Evolutionary conservation across 2,329 filamentous ascomycete species (phyloP).

Genomic region (Periconia macrospinosa): DNA sequence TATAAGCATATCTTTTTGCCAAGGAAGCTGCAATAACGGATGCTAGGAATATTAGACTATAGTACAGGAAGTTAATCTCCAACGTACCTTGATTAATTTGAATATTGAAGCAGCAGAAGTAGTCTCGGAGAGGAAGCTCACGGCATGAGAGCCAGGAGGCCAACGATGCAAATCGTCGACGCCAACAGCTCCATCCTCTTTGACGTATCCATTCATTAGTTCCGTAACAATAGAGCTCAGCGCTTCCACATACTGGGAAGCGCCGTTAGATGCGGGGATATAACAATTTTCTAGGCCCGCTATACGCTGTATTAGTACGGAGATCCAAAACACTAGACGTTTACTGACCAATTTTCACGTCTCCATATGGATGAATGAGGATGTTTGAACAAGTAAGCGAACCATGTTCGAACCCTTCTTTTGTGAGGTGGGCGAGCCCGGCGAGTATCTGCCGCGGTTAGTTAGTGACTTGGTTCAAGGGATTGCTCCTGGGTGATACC

Average conservation of each 20-base stretch:
- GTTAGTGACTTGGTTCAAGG: constrained; percentile 1
- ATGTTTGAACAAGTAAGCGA: constrained; percentile 29
- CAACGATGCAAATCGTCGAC: constrained; percentile 37
- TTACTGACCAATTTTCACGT: constrained; percentile 30
- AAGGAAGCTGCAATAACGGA: constrained; percentile 7
- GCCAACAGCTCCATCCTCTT: constrained; percentile 34
- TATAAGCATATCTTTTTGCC: constrained; percentile 7
- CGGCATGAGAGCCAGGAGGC: constrained; percentile 24
- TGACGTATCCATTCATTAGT: constrained; percentile 41
- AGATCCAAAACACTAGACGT: constrained; percentile 3
- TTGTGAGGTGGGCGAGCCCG: neutral
- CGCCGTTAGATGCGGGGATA: constrained; percentile 2
- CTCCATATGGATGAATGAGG: constrained; percentile 23
- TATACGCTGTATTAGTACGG: constrained; percentile 2
- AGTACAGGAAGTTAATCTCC: constrained; percentile 1
- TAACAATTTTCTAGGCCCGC: constrained; percentile 7
- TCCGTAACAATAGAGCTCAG: constrained; percentile 32
- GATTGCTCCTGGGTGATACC: constrained; percentile 3
- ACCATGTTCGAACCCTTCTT: constrained; percentile 20
- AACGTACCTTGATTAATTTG: constrained; percentile 28
- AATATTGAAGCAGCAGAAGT: constrained; percentile 27
- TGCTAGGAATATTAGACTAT: constrained; percentile 8
- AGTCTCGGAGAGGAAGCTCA: constrained; percentile 36
- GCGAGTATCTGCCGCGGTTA: constrained; percentile 4
- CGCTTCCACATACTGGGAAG: constrained; percentile 18